Evolutionary conservation across 768 basidiomycete genomes (phyloP), one percentile per base, ranked within the genome.

Genomic region (Phaeotremella skinneri): DNA sequence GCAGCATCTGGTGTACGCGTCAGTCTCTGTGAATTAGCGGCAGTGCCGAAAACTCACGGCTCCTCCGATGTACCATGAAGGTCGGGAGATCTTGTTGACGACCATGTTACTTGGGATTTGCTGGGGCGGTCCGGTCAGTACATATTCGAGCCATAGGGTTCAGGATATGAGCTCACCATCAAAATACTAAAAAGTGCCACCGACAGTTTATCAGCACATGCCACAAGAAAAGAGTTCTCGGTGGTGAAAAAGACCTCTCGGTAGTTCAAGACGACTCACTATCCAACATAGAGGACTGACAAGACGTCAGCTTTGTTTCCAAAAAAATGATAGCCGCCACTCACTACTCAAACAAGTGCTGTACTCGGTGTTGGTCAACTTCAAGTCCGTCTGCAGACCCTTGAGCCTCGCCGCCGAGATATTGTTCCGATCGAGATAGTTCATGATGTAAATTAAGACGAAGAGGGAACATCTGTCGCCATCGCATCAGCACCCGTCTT

Each of bases 101-200:
- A 73, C 62, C 68, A 78, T 70, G 62, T 79, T 79, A 1, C 57
- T 63, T 0, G 76, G 71, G 37, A 73, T 53, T 49, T 73, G 68
- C 57, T 62, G 27, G 66, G 52, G 39, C 63, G 63, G 53, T 17
- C 17, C 34, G 13, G 11, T 45, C 43, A 45, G 43, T 6, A 14
- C 23, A 20, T 11, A 11, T 20, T 45, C 23, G 13, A 9, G 11
- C 23, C 7, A 45, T 7, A 45, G 21, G 13, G 20, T 37, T 37
- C 7, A 45, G 43, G 21, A n/a, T n/a, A n/a, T n/a, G n/a, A n/a
- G n/a, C 21, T 45, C 21, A 45, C 43, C 43, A 45, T 45, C 21
- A 45, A 45, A 21, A 45, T 45, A 21, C 43, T 45, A 20, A 45
- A 45, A 7, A 37, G 34, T 7, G n/a, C n/a, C n/a, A n/a, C n/a